phyloP scores from a whole-genome alignment of 1,284 basidiomycete genomes.

The Moesziomyces parantarcticus region DNA sequence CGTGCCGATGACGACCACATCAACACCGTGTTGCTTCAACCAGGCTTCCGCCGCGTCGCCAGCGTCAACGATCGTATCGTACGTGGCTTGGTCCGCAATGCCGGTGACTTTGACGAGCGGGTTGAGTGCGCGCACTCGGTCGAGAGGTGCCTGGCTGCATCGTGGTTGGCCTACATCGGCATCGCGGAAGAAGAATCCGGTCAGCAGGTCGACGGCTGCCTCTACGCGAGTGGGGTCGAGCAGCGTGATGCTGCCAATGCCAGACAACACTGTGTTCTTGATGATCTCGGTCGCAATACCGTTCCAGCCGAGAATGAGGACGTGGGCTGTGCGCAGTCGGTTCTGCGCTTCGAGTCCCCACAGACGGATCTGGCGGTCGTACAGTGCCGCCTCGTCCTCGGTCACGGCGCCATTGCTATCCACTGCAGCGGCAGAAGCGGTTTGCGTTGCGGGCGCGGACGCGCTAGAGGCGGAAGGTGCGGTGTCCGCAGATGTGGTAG shows the following conservation, averaged over 20 bases:
- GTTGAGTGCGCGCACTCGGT: constrained; percentile 85
- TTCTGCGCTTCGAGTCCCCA: constrained; percentile 99
- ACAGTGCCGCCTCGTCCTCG: constrained; percentile 83
- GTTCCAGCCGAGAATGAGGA: constrained; percentile 82
- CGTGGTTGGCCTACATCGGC: constrained; percentile 75
- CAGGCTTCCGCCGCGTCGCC: constrained; percentile 55
- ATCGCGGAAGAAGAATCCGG: constrained; percentile 93
- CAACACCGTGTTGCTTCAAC: constrained; percentile 70
- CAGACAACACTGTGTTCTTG: constrained; percentile 82
- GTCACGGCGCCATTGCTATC: constrained; percentile 25
- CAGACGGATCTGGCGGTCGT: constrained; percentile 95
- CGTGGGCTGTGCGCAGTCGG: constrained; percentile 91
- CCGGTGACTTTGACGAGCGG: constrained; percentile 85
- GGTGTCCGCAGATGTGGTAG: too few species aligned
- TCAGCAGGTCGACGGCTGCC: constrained; percentile 79
- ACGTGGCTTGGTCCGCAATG: constrained; percentile 20
- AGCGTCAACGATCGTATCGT: constrained; percentile 23
- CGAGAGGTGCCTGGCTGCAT: constrained; percentile 27
- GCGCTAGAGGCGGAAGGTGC: too few species aligned
- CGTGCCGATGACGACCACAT: constrained; percentile 58
- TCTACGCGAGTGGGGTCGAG: constrained; percentile 69
- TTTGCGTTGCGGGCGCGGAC: constrained; percentile 1
- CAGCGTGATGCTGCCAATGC: constrained; percentile 73
- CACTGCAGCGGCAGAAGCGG: background rate
- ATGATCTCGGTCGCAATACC: constrained; percentile 93